Percentiles rank a stretch among this genome's conserved stretches.
phyloP scores from a whole-genome alignment of 805 yeast genomes.

The Brettanomyces nanus region DNA sequence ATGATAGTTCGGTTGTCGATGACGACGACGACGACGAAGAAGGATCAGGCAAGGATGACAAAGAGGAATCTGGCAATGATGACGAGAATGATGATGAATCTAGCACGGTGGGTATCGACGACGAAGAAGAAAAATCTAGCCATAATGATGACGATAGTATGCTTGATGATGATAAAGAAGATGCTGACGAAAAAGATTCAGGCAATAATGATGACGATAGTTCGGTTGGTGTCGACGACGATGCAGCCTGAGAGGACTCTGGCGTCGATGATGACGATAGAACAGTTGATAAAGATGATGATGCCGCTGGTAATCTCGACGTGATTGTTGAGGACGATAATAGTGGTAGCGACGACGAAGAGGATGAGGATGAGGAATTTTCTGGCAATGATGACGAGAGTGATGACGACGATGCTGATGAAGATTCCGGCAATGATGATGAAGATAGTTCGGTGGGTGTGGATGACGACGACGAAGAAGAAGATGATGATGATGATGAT shows the following conservation, averaged over 20 bases:
- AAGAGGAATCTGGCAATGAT: too few relatives aligned
- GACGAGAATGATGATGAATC: too few relatives aligned
- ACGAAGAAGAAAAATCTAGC: too few relatives aligned
- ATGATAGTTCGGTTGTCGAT: slow-evolving; percentile 6
- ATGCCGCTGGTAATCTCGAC: too few relatives aligned
- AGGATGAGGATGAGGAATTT: neutral
- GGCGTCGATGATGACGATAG: neutral
- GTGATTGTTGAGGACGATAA: slow-evolving; percentile 1
- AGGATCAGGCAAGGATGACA: too few relatives aligned
- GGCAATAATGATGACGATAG: slow-evolving; percentile 1
- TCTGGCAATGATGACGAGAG: neutral
- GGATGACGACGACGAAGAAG: too few relatives aligned
- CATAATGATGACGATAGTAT: too few relatives aligned
- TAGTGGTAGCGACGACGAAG: slow-evolving; percentile 1
- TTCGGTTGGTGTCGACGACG: slow-evolving; percentile 3
- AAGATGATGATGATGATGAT: too few relatives aligned
- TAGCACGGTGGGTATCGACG: neutral
- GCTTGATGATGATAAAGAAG: too few relatives aligned
- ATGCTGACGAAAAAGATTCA: too few relatives aligned
- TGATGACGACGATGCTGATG: neutral
- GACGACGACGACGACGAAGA: slow-evolving; percentile 3
- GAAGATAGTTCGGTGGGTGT: neutral
- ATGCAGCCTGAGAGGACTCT: too few relatives aligned
- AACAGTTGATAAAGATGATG: too few relatives aligned
- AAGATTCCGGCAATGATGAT: slow-evolving; percentile 2